Evolutionary conservation across 306 rosid genomes (phyloP), one percentile per base, ranked within the genome.

Genomic region (Ziziphus jujuba): DNA sequence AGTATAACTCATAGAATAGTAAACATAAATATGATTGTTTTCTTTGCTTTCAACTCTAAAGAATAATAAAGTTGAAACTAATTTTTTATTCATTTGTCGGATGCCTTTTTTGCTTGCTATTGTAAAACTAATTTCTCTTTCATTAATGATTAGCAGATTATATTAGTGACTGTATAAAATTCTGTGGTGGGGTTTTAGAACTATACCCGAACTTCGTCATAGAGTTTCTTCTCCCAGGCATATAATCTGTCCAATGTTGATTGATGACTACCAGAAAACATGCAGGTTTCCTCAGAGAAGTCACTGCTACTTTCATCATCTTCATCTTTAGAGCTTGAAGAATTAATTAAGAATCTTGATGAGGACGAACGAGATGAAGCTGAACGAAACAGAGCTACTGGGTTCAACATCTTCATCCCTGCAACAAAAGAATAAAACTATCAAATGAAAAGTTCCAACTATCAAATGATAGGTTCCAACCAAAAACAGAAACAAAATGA

Each of bases 141-240:
- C n/a, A n/a, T 13, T 13, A 5, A 1, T 0, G 54, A n/a, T 59
- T 25, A 2, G 47, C 20, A 16, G 34, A 34, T 16, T 16, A 31
- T 66, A 23, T 21, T 10, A 11, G 33, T 36, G 11, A 59, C 54
- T 58, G 44, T 65, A 28, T 31, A 20, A 47, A 17, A 66, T 65
- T 53, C 34, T 67, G 22, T 13, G 65, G 17, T 24, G 47, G 61
- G 5, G 59, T 62, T 55, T 63, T 63, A 31, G 75, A 68, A 43
- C 17, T 33, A 64, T 85, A 93, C 97, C 96, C 57, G 85, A 51
- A 93, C 99, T 82, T 93, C 96, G 57, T 93, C 85, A 0, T 85
- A 93, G 53, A 93, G 92, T 72, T 93, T 93, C 88, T 90, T 93
- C 78, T 88, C 99, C 97, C 97, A 93, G 14, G 93, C 87, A 76